A percentile compares a stretch with the other conserved stretches of the same genome.
phyloP scores from a whole-genome alignment of 257 asterid species.

The Cynanchum wilfordii region DNA sequence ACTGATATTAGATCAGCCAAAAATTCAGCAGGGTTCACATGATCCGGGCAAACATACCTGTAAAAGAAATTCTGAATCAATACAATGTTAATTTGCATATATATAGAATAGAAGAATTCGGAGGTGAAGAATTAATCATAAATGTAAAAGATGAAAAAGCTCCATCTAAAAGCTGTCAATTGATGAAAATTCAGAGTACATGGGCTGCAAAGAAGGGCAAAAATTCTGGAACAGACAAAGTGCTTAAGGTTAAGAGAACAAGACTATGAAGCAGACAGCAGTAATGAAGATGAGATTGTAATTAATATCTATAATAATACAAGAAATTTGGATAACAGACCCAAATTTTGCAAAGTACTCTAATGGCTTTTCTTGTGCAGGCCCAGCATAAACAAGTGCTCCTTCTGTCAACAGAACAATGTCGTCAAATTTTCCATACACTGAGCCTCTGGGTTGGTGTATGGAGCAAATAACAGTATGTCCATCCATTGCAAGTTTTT shows the following conservation, averaged over 20 bases:
- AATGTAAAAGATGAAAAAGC: neutral
- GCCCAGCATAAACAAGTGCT: slow-evolving; percentile 85
- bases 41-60: slow-evolving; percentile 90
- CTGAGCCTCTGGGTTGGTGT: slow-evolving; percentile 98
- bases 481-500: slow-evolving; percentile 88
- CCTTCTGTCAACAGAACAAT: slow-evolving; percentile 85
- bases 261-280: neutral
- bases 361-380: slow-evolving; percentile 69
- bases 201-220: neutral
- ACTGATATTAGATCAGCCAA: slow-evolving; percentile 97
- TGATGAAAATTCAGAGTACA: neutral
- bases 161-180: neutral
- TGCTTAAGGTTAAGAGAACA: neutral
- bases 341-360: slow-evolving; percentile 79
- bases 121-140: neutral
- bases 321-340: slow-evolving; percentile 40
- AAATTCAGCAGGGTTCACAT: slow-evolving; percentile 95
- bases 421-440: slow-evolving; percentile 92
- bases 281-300: neutral
- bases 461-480: slow-evolving; percentile 97
- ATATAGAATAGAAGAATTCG: slow-evolving; percentile 5
- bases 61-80: slow-evolving; percentile 23
- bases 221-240: neutral
- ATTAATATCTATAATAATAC: neutral
- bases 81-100: slow-evolving; percentile 14